These are phyloP conservation scores for Suhomyces atakaporum DNA, from an alignment of 1,139 yeast species.

Conservation along the genomic window DNA sequence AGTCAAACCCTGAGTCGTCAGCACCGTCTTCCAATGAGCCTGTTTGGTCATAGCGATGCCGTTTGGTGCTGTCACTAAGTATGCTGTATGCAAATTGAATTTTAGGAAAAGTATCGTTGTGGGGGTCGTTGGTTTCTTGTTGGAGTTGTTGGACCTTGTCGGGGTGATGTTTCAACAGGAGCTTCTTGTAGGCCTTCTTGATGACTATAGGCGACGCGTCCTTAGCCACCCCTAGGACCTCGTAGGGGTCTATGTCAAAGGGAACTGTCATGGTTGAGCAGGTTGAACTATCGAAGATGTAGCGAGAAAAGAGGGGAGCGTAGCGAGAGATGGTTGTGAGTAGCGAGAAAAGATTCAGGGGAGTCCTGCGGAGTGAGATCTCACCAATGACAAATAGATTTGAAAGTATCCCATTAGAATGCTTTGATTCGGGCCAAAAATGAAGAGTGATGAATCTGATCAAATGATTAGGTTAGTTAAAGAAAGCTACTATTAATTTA, in stretches of 20 bases:
- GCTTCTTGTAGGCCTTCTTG: constrained; percentile 69
- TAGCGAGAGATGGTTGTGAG: constrained; percentile 1
- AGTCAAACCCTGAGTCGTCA: constrained; percentile 48
- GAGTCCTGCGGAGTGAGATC: too few relatives aligned
- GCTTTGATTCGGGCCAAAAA: too few relatives aligned
- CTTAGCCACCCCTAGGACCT: constrained; percentile 46
- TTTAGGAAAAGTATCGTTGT: constrained; percentile 57
- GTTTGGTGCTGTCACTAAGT: constrained; percentile 57
- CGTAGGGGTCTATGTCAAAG: constrained; percentile 65
- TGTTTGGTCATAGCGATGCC: constrained; percentile 64
- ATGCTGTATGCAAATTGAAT: constrained; percentile 78
- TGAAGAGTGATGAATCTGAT: too few relatives aligned
- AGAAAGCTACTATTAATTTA: too few relatives aligned
- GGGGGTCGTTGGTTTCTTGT: constrained; percentile 29
- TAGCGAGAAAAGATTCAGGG: too few relatives aligned
- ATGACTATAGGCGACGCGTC: constrained; percentile 54
- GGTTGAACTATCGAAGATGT: too few relatives aligned
- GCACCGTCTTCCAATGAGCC: constrained; percentile 59
- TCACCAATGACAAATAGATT: too few relatives aligned
- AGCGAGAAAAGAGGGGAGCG: constrained; percentile 1
- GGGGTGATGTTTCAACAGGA: constrained; percentile 75
- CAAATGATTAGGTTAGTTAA: too few relatives aligned
- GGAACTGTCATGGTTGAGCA: constrained; percentile 11
- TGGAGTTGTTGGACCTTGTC: constrained; percentile 64
- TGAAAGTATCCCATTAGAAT: too few relatives aligned